phyloP scores from a whole-genome alignment of 768 basidiomycete species.

The Boletus sensibilis region DNA sequence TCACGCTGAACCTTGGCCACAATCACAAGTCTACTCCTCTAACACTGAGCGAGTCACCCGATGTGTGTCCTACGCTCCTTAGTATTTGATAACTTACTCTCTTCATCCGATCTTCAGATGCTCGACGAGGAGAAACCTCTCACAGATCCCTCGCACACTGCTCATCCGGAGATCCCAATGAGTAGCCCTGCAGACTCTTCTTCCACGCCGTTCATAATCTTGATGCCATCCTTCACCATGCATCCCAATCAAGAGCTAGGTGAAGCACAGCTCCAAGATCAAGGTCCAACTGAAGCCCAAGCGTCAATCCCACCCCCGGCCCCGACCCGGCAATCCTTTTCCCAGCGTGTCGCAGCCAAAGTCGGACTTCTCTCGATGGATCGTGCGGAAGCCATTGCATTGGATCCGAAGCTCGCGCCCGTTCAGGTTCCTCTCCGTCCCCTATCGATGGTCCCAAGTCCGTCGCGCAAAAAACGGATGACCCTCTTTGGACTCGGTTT shows the following conservation, averaged over 20 bases:
- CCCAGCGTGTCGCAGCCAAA: constrained; percentile 13
- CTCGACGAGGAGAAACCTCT: constrained; percentile 20
- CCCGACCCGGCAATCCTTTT: constrained; percentile 1
- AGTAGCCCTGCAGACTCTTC: constrained; percentile 16
- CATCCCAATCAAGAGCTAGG: background rate
- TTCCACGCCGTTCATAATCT: constrained; percentile 11
- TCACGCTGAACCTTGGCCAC: constrained; percentile 21
- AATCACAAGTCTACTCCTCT: background rate
- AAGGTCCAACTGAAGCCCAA: background rate
- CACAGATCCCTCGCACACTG: constrained; percentile 4
- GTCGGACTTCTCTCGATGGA: constrained; percentile 25
- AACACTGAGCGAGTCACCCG: background rate
- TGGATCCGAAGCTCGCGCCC: constrained; percentile 34
- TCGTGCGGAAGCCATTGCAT: constrained; percentile 24
- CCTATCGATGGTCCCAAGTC: constrained; percentile 23
- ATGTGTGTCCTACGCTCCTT: constrained; percentile 12
- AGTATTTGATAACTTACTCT: background rate
- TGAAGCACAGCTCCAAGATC: background rate
- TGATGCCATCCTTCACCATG: constrained; percentile 17
- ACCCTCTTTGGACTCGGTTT: constrained; percentile 24
- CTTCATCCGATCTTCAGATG: constrained; percentile 3
- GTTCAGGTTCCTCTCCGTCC: constrained; percentile 34
- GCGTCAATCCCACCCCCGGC: background rate
- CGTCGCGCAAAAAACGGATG: constrained; percentile 14
- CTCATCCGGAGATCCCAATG: constrained; percentile 1